Evolutionary conservation across 805 yeast species (phyloP).

Genomic region (Candida insectalens): DNA sequence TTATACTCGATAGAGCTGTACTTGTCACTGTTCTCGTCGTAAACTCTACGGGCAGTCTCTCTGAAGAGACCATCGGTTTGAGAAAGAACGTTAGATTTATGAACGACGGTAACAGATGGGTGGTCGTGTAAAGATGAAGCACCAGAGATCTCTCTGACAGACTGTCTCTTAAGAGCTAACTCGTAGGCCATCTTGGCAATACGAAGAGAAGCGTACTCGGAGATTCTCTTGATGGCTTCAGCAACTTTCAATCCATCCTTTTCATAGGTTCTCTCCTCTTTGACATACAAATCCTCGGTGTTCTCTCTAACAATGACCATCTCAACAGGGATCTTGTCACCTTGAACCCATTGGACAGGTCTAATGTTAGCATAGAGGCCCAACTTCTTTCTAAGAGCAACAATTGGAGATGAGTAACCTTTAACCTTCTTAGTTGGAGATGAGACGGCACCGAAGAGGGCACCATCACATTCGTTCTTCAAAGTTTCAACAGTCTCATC

Average conservation of each 20-base stretch:
- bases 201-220: conserved; percentile 75
- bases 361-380: conserved; percentile 95
- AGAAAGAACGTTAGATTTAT: conserved; percentile 90
- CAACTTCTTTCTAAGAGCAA: conserved; percentile 92
- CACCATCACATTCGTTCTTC: conserved; percentile 85
- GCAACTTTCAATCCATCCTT: conserved; percentile 85
- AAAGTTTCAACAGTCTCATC: conserved; percentile 79
- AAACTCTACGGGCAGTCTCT: conserved; percentile 64
- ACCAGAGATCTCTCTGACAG: conserved; percentile 52
- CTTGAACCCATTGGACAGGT: conserved; percentile 90
- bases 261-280: conserved; percentile 74
- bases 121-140: conserved; percentile 38
- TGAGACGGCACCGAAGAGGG: conserved; percentile 94
- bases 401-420: conserved; percentile 97
- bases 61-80: conserved; percentile 94
- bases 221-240: conserved; percentile 94
- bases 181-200: conserved; percentile 90
- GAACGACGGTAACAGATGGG: conserved; percentile 83
- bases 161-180: conserved; percentile 86
- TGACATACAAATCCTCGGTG: conserved; percentile 95
- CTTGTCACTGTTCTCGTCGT: conserved; percentile 44
- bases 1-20: conserved; percentile 59
- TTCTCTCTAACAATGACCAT: conserved; percentile 98
- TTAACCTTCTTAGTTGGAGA: conserved; percentile 91
- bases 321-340: conserved; percentile 83